phyloP scores from a whole-genome alignment of 352 stramenopile genomes.

The Globisporangium parvum region DNA sequence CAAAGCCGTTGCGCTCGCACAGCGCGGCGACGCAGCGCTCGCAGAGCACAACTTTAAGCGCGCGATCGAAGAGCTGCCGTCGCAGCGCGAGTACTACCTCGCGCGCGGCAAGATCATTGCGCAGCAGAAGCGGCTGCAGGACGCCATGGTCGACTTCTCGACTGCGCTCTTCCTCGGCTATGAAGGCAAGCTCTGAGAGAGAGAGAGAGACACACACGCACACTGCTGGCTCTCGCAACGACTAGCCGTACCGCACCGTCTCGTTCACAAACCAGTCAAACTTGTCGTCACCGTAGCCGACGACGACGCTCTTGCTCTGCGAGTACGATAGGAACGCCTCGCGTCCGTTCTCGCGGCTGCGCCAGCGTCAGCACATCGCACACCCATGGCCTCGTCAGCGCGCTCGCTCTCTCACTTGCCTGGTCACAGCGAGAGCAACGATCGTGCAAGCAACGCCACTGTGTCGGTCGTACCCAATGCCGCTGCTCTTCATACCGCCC shows the following conservation, averaged over 20 bases:
- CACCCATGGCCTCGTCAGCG: conserved; percentile 1
- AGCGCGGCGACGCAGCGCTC: conserved; percentile 25
- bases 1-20: conserved; percentile 45
- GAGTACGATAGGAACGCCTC: conserved; percentile 68
- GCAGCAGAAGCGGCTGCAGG: conserved; percentile 65
- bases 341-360: conserved; percentile 81
- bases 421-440: not conserved
- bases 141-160: conserved; percentile 79
- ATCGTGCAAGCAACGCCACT: not conserved
- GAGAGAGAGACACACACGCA: no score
- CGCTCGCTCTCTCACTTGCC: not conserved
- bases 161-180: conserved; percentile 67
- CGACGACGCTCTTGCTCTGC: conserved; percentile 69
- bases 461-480: conserved; percentile 33
- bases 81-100: conserved; percentile 64
- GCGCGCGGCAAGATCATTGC: conserved; percentile 60
- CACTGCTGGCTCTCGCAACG: no score
- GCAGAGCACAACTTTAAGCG: conserved; percentile 54
- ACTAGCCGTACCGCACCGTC: conserved; percentile 51
- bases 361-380: conserved; percentile 2
- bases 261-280: conserved; percentile 78
- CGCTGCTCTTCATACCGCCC: conserved; percentile 65
- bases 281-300: conserved; percentile 46
- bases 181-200: conserved; percentile 60
- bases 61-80: conserved; percentile 64